phyloP scores from a whole-genome alignment of 306 rosid genomes.

The Benincasa hispida region DNA sequence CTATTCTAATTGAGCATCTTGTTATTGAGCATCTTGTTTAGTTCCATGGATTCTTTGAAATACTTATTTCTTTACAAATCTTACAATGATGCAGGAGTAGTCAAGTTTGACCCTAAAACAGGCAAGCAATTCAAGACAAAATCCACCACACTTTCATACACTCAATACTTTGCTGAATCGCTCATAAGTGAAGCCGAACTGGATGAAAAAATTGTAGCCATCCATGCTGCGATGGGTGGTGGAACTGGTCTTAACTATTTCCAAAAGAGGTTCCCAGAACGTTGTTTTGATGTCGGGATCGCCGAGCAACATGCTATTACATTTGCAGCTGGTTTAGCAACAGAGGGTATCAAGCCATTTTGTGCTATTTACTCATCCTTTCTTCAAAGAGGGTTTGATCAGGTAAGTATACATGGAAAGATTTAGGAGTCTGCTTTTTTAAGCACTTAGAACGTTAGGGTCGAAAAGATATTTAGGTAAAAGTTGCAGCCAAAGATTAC shows the following conservation, averaged over 20 bases:
- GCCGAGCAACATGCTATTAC: slow-evolving; percentile 95
- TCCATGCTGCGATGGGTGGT: slow-evolving; percentile 97
- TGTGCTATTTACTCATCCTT: slow-evolving; percentile 82
- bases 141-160: slow-evolving; percentile 56
- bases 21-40: background rate
- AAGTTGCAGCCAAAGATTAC: background rate
- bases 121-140: slow-evolving; percentile 65
- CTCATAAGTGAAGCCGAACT: slow-evolving; percentile 77
- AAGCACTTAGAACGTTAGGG: too few species aligned
- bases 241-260: slow-evolving; percentile 88
- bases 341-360: slow-evolving; percentile 94
- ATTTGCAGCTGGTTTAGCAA: slow-evolving; percentile 89
- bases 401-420: slow-evolving; percentile 28
- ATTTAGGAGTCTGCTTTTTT: too few species aligned
- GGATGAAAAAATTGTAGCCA: slow-evolving; percentile 66
- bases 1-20: background rate
- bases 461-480: too few species aligned
- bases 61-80: background rate
- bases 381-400: slow-evolving; percentile 92
- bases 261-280: slow-evolving; percentile 72
- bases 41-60: background rate
- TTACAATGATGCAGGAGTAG: slow-evolving; percentile 47
- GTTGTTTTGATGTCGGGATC: slow-evolving; percentile 87
- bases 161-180: slow-evolving; percentile 74
- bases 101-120: slow-evolving; percentile 73